Percentiles rank a stretch among this genome's conserved stretches.
These are phyloP conservation scores for Leersia perrieri DNA, from an alignment of 176 grass and related monocot species.

Conservation along the genomic window DNA sequence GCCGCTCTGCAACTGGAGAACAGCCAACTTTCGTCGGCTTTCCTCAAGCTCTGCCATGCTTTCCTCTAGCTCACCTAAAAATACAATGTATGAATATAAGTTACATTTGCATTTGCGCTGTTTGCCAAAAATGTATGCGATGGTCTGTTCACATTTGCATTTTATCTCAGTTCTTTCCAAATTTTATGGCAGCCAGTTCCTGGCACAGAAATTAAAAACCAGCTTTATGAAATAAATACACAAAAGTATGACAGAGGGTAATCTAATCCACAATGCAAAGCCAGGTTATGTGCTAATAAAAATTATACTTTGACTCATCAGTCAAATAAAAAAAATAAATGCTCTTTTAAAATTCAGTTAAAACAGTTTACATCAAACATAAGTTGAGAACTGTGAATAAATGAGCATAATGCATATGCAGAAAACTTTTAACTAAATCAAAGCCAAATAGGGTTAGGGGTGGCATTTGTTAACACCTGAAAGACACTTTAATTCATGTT, in stretches of 20 bases:
- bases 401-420: background rate
- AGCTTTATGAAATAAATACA: slow-evolving; percentile 3
- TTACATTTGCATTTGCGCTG: background rate
- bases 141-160: background rate
- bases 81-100: slow-evolving; percentile 19
- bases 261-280: background rate
- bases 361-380: background rate
- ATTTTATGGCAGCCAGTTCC: background rate
- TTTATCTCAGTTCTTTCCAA: background rate
- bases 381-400: background rate
- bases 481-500: slow-evolving; percentile 75
- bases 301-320: background rate
- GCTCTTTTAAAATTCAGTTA: background rate
- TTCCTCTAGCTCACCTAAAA: slow-evolving; percentile 86
- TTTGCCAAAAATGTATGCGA: background rate
- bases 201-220: background rate
- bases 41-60: slow-evolving; percentile 88
- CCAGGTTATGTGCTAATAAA: background rate
- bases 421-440: background rate
- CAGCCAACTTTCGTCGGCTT: slow-evolving; percentile 80
- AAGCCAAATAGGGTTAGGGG: slow-evolving; percentile 2
- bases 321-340: background rate
- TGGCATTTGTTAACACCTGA: slow-evolving; percentile 59
- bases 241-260: slow-evolving; percentile 6
- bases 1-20: slow-evolving; percentile 85